Evolutionary conservation across 257 asterid species (phyloP).

Genomic region (Fraxinus quadrangulata): DNA sequence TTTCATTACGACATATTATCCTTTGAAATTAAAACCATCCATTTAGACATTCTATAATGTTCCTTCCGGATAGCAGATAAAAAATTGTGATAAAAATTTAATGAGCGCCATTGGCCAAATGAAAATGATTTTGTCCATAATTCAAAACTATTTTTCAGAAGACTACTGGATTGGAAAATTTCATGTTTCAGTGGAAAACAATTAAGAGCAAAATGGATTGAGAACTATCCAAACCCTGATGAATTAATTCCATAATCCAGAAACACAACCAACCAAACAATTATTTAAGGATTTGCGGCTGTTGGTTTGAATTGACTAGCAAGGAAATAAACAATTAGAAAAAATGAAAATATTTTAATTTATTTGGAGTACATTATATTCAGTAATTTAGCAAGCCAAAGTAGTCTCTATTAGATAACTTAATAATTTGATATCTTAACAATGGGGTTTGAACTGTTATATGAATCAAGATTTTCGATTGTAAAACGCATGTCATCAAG

Average conservation of each 20-base stretch:
- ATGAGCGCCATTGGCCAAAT: background rate
- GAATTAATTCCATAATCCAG: background rate
- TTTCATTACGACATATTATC: background rate
- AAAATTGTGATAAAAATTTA: no score
- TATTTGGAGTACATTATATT: background rate
- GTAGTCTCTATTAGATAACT: background rate
- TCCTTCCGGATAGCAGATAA: background rate
- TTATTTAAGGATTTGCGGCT: background rate
- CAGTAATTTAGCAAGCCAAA: background rate
- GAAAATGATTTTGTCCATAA: background rate
- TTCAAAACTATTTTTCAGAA: background rate
- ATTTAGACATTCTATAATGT: background rate
- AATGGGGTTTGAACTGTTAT: slow-evolving; percentile 5
- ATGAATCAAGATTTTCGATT: background rate
- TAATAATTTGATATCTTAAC: slow-evolving; percentile 8
- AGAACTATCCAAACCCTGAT: background rate
- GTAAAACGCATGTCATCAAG: slow-evolving; percentile 1
- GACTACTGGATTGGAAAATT: background rate
- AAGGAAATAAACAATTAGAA: background rate
- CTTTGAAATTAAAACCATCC: background rate
- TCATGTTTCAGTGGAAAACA: background rate
- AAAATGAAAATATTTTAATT: background rate
- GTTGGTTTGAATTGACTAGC: background rate
- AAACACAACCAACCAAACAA: background rate
- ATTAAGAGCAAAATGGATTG: background rate